These are phyloP conservation scores for Mucor sp. DNA, from an alignment of 371 early-diverging fungal genomes.

Conservation along the genomic window DNA sequence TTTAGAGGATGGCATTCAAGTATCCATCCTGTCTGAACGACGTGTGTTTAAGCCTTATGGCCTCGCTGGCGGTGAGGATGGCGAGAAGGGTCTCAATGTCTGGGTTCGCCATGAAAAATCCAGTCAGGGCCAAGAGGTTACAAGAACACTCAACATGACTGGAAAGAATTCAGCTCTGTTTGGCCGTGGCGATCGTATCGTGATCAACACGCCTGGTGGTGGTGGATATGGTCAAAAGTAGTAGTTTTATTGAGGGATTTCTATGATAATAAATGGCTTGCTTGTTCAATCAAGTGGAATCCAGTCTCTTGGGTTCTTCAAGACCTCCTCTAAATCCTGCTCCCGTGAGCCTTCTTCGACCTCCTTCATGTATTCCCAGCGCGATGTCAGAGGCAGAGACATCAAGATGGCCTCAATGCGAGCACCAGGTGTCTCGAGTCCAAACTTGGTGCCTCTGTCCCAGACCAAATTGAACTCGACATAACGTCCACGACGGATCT, in stretches of 20 bases:
- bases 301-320: slow-evolving; percentile 88
- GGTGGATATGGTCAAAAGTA: slow-evolving; percentile 69
- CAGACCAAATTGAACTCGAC: slow-evolving; percentile 87
- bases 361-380: slow-evolving; percentile 85
- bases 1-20: slow-evolving; percentile 70
- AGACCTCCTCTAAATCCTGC: slow-evolving; percentile 72
- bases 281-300: slow-evolving; percentile 42
- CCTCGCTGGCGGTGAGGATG: slow-evolving; percentile 82
- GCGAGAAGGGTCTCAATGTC: slow-evolving; percentile 73
- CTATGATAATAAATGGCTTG: neutral
- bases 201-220: slow-evolving; percentile 93
- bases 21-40: slow-evolving; percentile 92
- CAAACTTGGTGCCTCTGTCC: slow-evolving; percentile 90
- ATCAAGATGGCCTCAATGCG: slow-evolving; percentile 84
- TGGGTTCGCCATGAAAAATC: slow-evolving; percentile 65
- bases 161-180: slow-evolving; percentile 87
- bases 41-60: slow-evolving; percentile 93
- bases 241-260: neutral
- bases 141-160: slow-evolving; percentile 70
- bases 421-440: slow-evolving; percentile 80
- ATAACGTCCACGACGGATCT: slow-evolving; percentile 82
- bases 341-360: slow-evolving; percentile 71
- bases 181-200: slow-evolving; percentile 74
- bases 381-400: slow-evolving; percentile 77
- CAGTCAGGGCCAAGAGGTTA: slow-evolving; percentile 32